Conservation (phyloP, 495 filamentous ascomycete species). For the Aspergillus nidulans region DNA sequence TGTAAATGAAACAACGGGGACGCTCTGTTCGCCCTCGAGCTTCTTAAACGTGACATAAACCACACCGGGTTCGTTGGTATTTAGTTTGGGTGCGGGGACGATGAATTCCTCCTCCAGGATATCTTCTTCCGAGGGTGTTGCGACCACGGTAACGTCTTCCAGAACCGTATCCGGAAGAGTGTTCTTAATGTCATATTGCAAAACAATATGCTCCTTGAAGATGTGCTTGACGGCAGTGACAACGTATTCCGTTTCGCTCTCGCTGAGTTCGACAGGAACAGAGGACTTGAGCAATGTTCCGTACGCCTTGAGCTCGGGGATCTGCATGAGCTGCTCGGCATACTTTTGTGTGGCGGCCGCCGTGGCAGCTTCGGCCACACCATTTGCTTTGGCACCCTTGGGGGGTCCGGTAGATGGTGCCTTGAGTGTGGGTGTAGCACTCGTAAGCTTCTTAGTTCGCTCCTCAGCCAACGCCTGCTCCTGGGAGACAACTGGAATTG, state of each 20-base stretch:
- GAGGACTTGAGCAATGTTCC: slow-evolving; percentile 89
- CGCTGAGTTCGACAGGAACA: slow-evolving; percentile 79
- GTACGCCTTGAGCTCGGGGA: slow-evolving; percentile 86
- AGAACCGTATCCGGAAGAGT: slow-evolving; percentile 86
- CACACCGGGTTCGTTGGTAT: slow-evolving; percentile 78
- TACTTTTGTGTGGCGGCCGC: slow-evolving; percentile 81
- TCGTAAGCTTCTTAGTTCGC: slow-evolving; percentile 89
- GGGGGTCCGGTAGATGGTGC: slow-evolving; percentile 78
- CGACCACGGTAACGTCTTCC: slow-evolving; percentile 83
- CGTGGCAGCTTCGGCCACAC: slow-evolving; percentile 70
- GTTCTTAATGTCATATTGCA: slow-evolving; percentile 98
- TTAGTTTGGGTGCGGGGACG: slow-evolving; percentile 76
- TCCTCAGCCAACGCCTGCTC: slow-evolving; percentile 98
- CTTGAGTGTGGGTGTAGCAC: slow-evolving; percentile 89
- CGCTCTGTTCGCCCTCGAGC: slow-evolving; percentile 58
- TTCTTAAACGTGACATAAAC: slow-evolving; percentile 95
- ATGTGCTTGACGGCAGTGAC: slow-evolving; percentile 92
- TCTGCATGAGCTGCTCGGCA: slow-evolving; percentile 75
- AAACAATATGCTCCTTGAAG: slow-evolving; percentile 92
- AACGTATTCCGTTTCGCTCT: slow-evolving; percentile 97
- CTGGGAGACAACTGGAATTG: slow-evolving; percentile 88
- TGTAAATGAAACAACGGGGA: slow-evolving; percentile 75
- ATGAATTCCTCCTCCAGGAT: slow-evolving; percentile 84
- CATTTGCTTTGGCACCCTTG: slow-evolving; percentile 58
- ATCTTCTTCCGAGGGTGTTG: slow-evolving; percentile 80